Evolutionary conservation across 2,329 filamentous ascomycete species (phyloP).

Genomic region (Metarhizium anisopliae): DNA sequence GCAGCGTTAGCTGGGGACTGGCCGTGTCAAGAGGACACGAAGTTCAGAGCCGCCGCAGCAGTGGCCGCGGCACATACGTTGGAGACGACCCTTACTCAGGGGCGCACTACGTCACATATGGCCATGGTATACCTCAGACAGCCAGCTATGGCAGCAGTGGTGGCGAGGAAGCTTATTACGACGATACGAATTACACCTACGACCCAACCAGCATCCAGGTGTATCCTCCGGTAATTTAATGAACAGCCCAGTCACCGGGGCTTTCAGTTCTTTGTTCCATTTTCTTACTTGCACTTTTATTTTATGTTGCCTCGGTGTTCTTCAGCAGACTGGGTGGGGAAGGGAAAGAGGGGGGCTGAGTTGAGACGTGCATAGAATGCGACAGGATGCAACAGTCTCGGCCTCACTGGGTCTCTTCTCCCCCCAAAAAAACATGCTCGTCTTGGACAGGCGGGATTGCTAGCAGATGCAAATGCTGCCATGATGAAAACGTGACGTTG

Average conservation of each 20-base stretch:
- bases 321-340: neutral
- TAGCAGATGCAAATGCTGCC: neutral
- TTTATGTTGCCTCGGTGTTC: neutral
- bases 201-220: slow-evolving; percentile 6
- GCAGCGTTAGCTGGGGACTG: slow-evolving; percentile 53
- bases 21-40: slow-evolving; percentile 43
- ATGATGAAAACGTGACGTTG: neutral
- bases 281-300: neutral
- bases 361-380: neutral
- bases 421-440: neutral
- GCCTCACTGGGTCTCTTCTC: neutral
- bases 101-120: slow-evolving; percentile 18
- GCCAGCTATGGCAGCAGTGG: slow-evolving; percentile 24
- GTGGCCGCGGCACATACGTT: slow-evolving; percentile 26
- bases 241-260: neutral
- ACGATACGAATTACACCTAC: slow-evolving; percentile 20
- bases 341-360: neutral
- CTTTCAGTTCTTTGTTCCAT: neutral
- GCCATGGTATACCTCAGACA: slow-evolving; percentile 15
- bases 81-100: slow-evolving; percentile 24
- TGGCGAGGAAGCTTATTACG: slow-evolving; percentile 24
- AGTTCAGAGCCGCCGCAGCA: slow-evolving; percentile 33
- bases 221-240: neutral
- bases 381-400: neutral
- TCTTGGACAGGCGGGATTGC: neutral